Conservation (phyloP, 176 grass and related monocot genomes). For the Juncus effusus region DNA sequence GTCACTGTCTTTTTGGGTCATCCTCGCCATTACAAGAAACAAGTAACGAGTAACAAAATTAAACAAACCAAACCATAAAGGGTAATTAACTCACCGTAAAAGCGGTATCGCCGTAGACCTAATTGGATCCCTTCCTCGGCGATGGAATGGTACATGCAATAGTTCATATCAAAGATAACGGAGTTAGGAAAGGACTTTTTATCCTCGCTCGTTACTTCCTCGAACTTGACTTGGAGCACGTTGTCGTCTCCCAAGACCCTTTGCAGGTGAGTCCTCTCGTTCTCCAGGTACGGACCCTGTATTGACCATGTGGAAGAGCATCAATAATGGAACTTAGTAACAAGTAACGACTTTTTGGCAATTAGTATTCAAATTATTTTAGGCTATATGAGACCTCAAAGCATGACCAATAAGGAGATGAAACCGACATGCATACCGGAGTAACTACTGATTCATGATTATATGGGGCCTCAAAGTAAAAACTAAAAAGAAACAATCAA, state of each 20-base stretch:
- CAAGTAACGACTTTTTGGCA: too few relatives aligned
- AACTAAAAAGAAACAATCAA: too few relatives aligned
- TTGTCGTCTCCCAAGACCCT: constrained; percentile 72
- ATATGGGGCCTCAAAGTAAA: constrained; percentile 6
- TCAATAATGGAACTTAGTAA: background rate
- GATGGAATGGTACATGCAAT: constrained; percentile 31
- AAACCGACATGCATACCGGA: background rate
- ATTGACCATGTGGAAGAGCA: background rate
- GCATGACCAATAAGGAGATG: background rate
- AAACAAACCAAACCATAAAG: too few relatives aligned
- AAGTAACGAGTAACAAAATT: too few relatives aligned
- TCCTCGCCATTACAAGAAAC: too few relatives aligned
- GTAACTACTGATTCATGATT: background rate
- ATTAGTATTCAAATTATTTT: too few relatives aligned
- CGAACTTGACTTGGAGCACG: constrained; percentile 62
- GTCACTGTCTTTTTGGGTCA: too few relatives aligned
- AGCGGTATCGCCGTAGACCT: constrained; percentile 47
- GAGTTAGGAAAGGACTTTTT: too few relatives aligned
- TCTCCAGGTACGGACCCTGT: constrained; percentile 12
- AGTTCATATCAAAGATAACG: background rate
- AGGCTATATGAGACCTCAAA: background rate
- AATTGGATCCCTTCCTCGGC: constrained; percentile 48
- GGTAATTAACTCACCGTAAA: constrained; percentile 28
- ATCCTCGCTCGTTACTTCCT: constrained; percentile 11
- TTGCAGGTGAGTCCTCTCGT: constrained; percentile 48